These are phyloP conservation scores for Phytophthora fragariae DNA, from an alignment of 352 stramenopile genomes.

Conservation along the genomic window DNA sequence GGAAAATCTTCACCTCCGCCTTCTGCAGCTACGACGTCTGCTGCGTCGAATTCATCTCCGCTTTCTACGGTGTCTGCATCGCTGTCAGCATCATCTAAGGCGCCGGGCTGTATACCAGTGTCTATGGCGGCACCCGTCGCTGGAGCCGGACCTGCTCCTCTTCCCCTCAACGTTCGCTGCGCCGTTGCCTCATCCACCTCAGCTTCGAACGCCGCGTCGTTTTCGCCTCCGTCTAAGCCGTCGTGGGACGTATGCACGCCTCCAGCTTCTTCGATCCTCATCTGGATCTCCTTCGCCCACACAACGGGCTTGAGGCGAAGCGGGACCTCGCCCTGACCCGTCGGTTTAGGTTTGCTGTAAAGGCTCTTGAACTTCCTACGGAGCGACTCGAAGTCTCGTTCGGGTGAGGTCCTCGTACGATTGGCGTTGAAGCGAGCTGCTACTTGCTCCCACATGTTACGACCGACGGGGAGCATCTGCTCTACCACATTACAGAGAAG, in stretches of 20 bases:
- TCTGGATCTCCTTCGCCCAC: not conserved
- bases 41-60: not conserved
- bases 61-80: not conserved
- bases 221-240: not conserved
- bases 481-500: not conserved
- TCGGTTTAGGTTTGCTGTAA: not conserved
- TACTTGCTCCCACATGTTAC: constrained; percentile 7
- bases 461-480: not conserved
- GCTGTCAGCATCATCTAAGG: not conserved
- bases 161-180: not conserved
- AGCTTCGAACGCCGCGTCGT: not conserved
- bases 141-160: not conserved
- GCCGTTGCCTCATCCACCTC: not conserved
- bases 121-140: not conserved
- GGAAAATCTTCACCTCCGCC: not conserved
- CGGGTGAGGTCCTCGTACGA: not conserved
- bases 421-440: not conserved
- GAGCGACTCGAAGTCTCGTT: constrained; percentile 7
- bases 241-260: constrained; percentile 2
- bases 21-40: not conserved
- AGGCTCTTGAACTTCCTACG: constrained; percentile 8
- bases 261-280: not conserved
- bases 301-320: not conserved
- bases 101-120: not conserved
- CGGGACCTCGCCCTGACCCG: not conserved